Evolutionary conservation across 2,329 filamentous ascomycete genomes (phyloP).

Genomic region (Aspergillus brasiliensis): DNA sequence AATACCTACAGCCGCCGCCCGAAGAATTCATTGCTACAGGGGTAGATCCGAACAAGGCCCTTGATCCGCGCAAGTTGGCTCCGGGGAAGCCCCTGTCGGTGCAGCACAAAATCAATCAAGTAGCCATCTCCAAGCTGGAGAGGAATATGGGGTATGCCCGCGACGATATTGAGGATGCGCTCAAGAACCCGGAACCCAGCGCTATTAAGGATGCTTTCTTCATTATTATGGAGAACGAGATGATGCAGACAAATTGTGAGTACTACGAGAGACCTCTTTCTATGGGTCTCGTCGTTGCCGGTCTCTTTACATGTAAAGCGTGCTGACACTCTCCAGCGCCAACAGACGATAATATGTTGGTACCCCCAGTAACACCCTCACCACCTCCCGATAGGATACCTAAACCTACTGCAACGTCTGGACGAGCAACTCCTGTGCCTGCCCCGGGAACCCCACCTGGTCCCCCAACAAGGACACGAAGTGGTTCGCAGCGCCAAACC

Average conservation of each 20-base stretch:
- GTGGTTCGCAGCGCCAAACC: slow-evolving; percentile 29
- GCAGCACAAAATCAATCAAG: slow-evolving; percentile 86
- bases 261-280: slow-evolving; percentile 26
- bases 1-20: slow-evolving; percentile 81
- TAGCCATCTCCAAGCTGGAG: slow-evolving; percentile 92
- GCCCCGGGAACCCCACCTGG: slow-evolving; percentile 23
- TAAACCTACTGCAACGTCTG: slow-evolving; percentile 21
- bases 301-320: not conserved
- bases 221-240: slow-evolving; percentile 95
- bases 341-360: slow-evolving; percentile 39
- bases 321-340: slow-evolving; percentile 33
- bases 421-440: slow-evolving; percentile 19
- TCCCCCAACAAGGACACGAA: slow-evolving; percentile 26
- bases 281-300: not conserved
- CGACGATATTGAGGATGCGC: slow-evolving; percentile 90
- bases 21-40: slow-evolving; percentile 94
- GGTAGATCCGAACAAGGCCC: slow-evolving; percentile 89
- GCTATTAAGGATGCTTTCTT: slow-evolving; percentile 99
- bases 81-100: slow-evolving; percentile 75
- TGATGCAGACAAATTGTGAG: slow-evolving; percentile 94
- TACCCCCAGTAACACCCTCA: slow-evolving; percentile 27
- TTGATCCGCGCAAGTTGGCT: slow-evolving; percentile 78
- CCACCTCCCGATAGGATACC: slow-evolving; percentile 32
- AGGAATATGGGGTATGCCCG: slow-evolving; percentile 98
- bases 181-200: slow-evolving; percentile 89